Evolutionary conservation across 164 flowering plant genomes (phyloP), one percentile per base, ranked within the genome.

Genomic region (Nymphaea colorata): DNA sequence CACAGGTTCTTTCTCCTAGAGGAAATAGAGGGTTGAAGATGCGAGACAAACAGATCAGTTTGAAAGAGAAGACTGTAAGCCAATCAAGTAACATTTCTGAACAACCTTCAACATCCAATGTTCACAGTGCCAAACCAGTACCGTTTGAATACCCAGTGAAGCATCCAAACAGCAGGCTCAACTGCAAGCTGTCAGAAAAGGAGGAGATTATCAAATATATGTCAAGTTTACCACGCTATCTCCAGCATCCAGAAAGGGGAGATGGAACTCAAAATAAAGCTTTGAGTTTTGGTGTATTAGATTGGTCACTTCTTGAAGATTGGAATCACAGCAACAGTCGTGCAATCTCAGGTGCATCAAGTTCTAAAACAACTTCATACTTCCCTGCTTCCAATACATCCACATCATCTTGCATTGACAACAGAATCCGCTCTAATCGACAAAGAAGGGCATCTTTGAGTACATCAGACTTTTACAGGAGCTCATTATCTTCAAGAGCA

Each of bases 211-310:
- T 90, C 62, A 90, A 79, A 74, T 76, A 87, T 82, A 94, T 91
- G 94, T 90, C 98, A 4, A 84, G 85, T 72, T 75, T 91, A 68
- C 99, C 99, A 0, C 67, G 74, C 67, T 91, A 83, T 79, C 86
- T 90, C 61, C 87, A 82, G 76, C 82, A 72, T 4, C 41, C 77
- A 67, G 86, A 86, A 63, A 81, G 55, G 63, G 84, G 77, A 70
- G 83, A 76, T 72, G 82, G 72, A 61, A 43, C 72, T 42, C 84
- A 80, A 72, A 88, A 78, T 53, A 86, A 82, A 73, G 85, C 88
- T 43, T 78, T 90, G 72, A 90, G 82, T 78, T 76, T 91, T 70
- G 99, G 96, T 41, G 99, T 94, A 71, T 85, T 93, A 67, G 95
- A 89, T 69, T 90, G 95, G 96, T 73, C 75, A 42, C 86, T 80